Conservation (phyloP, 371 early-diverging fungal genomes). For the Cokeromyces recurvatus region DNA sequence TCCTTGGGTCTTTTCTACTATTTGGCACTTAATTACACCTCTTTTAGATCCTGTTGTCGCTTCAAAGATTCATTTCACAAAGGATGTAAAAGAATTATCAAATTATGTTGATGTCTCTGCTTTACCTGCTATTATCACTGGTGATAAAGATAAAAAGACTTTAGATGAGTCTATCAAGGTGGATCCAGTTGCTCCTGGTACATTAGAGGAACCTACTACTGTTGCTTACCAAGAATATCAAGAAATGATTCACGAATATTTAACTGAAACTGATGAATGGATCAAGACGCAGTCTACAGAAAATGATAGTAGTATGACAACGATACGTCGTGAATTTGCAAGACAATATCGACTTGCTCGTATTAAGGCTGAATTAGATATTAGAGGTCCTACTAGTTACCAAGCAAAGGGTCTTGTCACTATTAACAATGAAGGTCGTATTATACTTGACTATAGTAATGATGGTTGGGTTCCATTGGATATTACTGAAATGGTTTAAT, state of each 20-base stretch:
- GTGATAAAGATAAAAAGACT: slow-evolving; percentile 22
- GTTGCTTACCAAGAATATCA: slow-evolving; percentile 18
- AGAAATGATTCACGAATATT: slow-evolving; percentile 14
- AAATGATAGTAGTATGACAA: slow-evolving; percentile 6
- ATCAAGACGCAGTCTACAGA: slow-evolving; percentile 10
- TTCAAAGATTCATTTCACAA: slow-evolving; percentile 80
- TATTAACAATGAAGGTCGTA: slow-evolving; percentile 11
- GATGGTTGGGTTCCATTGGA: slow-evolving; percentile 21
- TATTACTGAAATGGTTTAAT: slow-evolving; percentile 26
- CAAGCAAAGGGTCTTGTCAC: slow-evolving; percentile 20
- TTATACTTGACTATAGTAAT: slow-evolving; percentile 21
- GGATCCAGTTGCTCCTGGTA: slow-evolving; percentile 24
- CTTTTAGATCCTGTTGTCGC: slow-evolving; percentile 91
- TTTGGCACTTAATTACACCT: slow-evolving; percentile 75
- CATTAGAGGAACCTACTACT: slow-evolving; percentile 15
- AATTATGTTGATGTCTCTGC: slow-evolving; percentile 49
- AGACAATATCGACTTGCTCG: slow-evolving; percentile 25
- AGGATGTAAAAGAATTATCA: slow-evolving; percentile 54
- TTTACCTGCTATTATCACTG: slow-evolving; percentile 30
- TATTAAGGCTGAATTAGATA: slow-evolving; percentile 14
- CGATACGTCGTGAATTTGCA: slow-evolving; percentile 14
- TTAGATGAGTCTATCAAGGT: slow-evolving; percentile 19
- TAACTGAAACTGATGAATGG: slow-evolving; percentile 24
- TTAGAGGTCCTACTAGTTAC: slow-evolving; percentile 23
- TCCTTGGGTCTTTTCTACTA: slow-evolving; percentile 79